These are phyloP conservation scores for Kipferlia bialata DNA, from an alignment of 78 protist species.

Conservation along the genomic window DNA sequence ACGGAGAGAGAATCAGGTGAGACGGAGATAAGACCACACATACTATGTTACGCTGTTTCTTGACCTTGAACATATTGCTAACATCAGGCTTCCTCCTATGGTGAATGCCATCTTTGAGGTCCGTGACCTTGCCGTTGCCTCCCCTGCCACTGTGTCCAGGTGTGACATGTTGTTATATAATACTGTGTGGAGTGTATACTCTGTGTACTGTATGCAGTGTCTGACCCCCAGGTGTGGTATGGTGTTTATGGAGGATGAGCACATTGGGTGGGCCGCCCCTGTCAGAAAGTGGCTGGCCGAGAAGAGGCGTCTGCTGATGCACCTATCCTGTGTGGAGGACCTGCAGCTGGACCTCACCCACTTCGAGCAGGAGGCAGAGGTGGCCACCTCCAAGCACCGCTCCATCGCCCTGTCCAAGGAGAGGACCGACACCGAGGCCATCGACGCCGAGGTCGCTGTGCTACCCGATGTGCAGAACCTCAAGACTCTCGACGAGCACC, in stretches of 20 bases:
- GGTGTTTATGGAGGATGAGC: slow-evolving; percentile 45
- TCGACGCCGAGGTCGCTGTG: background rate
- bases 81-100: background rate
- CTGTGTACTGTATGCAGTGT: too few species aligned
- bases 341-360: too few species aligned
- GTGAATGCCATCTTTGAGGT: slow-evolving; percentile 51
- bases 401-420: background rate
- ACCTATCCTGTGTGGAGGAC: too few species aligned
- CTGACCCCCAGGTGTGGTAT: too few species aligned
- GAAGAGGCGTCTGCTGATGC: background rate
- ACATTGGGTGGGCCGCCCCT: slow-evolving; percentile 29
- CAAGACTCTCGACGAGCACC: background rate
- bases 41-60: too few species aligned
- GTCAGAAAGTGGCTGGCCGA: background rate
- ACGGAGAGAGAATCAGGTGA: slow-evolving; percentile 10
- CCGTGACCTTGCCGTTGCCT: slow-evolving; percentile 57
- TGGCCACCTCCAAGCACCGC: background rate
- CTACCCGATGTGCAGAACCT: background rate
- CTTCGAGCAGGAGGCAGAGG: background rate
- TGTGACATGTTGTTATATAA: slow-evolving; percentile 67
- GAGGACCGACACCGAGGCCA: background rate
- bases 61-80: too few species aligned
- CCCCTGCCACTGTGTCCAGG: slow-evolving; percentile 72
- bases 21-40: too few species aligned
- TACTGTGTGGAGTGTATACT: slow-evolving; percentile 30